Evolutionary conservation across 2,329 filamentous ascomycete species (phyloP).

Genomic region (Colletotrichum sp.): DNA sequence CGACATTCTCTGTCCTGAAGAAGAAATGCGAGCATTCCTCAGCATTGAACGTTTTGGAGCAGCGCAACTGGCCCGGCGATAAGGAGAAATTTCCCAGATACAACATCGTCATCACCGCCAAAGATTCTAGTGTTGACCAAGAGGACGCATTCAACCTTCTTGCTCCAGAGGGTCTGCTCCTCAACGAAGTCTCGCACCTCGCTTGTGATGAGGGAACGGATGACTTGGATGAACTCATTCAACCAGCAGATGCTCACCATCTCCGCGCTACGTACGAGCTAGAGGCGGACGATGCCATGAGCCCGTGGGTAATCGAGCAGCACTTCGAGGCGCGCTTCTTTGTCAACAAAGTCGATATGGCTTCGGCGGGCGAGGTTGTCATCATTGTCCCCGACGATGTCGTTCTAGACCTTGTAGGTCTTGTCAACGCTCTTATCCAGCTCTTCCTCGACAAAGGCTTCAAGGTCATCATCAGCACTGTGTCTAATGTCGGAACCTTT

Average conservation of each 20-base stretch:
- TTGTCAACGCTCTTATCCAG: background rate
- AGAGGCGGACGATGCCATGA: background rate
- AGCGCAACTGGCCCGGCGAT: constrained; percentile 21
- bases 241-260: background rate
- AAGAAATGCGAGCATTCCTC: constrained; percentile 16
- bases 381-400: background rate
- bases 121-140: constrained; percentile 17
- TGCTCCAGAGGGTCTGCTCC: constrained; percentile 30
- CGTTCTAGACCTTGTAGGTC: background rate
- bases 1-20: background rate
- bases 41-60: constrained; percentile 31
- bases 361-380: background rate
- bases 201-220: background rate
- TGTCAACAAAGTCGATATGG: background rate
- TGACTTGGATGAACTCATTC: background rate
- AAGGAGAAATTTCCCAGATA: constrained; percentile 31
- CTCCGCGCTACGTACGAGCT: background rate
- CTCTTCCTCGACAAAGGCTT: background rate
- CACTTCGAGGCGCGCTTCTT: constrained; percentile 1
- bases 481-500: constrained; percentile 17
- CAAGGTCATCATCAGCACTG: background rate
- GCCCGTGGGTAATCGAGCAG: background rate
- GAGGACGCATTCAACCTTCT: constrained; percentile 27
- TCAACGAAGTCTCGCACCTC: constrained; percentile 20
- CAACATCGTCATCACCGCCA: constrained; percentile 34